Base-by-base conservation (phyloP, 768 basidiomycete species). In the Trametes villosa region DNA sequence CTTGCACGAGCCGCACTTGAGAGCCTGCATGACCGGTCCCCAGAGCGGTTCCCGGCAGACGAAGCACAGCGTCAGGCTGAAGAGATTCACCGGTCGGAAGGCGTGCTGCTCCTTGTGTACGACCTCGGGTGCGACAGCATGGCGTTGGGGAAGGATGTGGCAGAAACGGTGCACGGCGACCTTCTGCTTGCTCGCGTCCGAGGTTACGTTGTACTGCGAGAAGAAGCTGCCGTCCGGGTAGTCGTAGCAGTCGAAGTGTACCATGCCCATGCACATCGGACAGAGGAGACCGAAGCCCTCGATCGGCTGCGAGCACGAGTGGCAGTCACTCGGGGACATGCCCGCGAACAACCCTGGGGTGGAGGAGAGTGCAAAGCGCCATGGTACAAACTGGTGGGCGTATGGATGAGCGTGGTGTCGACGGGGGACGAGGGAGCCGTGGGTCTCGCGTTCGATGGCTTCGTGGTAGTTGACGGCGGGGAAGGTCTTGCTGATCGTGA, bases 221-320 rank as follows among this genome's bases (percentile, higher is more conserved):
- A 85, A 71, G 58, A 82, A 77, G 64, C 81, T 86, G 26, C 89
- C 90, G 49, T 83, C 82, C 7, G 85, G 83, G 60, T 86, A 79
- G 65, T 90, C 86, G 66, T 91, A 92, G 75, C 92, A 95, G 63
- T 87, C 85, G 59, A 91, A 84, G 71, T 95, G 92, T 8, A 91
- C 83, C 1, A 79, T 74, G 59, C 85, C 88, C 70, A 82, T 77
- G 72, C 92, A 92, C 49, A 87, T 80, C 0, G 87, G 81, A 67
- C 92, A 94, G 12, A 86, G 71, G 7, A 95, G 75, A 6, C 86
- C 88, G 67, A 89, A 91, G n/a, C 86, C 91, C 41, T 71, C 69
- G 44, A 93, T 81, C 13, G 72, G 64, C 26, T 75, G 77, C 15
- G 74, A 70, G 67, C 91, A 94, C 17, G 78, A 79, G 13, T 78